These are phyloP conservation scores for Eucalyptus guilfoylei DNA, from an alignment of 345 rosid species.

Conservation along the genomic window DNA sequence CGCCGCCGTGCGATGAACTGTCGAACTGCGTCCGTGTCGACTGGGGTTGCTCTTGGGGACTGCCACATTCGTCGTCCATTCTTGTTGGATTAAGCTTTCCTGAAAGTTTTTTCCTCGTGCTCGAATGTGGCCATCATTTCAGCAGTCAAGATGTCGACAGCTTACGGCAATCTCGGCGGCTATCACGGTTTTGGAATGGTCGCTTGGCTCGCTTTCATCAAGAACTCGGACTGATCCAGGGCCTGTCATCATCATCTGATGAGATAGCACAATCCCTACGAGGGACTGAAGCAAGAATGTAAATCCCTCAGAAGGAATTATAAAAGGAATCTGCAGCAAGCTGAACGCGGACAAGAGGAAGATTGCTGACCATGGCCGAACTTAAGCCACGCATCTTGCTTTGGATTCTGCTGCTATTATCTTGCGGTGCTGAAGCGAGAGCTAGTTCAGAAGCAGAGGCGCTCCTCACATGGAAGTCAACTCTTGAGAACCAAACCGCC, in stretches of 20 bases:
- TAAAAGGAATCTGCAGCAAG: background rate
- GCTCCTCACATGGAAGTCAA: background rate
- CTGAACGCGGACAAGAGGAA: background rate
- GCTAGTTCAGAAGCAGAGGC: background rate
- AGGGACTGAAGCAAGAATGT: background rate
- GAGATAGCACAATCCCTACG: too few species aligned
- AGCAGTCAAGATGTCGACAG: background rate
- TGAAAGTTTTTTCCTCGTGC: background rate
- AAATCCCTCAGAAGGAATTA: background rate
- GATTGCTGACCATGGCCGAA: background rate
- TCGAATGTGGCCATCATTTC: background rate
- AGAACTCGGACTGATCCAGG: background rate
- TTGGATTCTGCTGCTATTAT: background rate
- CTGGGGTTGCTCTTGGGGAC: background rate
- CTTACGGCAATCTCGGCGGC: background rate
- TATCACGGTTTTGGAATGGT: background rate
- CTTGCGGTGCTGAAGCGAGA: background rate
- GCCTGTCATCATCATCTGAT: background rate
- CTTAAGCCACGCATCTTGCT: background rate
- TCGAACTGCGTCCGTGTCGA: background rate
- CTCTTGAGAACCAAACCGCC: background rate
- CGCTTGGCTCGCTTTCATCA: background rate
- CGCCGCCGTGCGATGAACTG: background rate
- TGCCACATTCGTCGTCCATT: background rate
- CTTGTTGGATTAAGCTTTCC: background rate